phyloP scores from a whole-genome alignment of 1,284 basidiomycete genomes.

The Ustilago trichophora region DNA sequence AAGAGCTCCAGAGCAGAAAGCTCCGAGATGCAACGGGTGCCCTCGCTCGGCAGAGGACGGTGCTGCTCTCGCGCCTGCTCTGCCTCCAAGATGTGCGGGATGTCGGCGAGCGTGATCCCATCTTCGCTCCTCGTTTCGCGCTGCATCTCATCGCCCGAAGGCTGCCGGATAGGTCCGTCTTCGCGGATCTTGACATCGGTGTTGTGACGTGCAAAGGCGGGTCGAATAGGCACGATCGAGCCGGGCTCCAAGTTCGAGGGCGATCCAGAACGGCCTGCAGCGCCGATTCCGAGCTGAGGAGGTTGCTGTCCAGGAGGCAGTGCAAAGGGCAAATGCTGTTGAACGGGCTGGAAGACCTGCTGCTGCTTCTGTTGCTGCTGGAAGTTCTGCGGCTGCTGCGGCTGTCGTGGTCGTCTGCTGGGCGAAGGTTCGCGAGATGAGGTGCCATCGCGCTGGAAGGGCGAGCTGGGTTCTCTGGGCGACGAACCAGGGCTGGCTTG shows the following conservation, averaged over 20 bases:
- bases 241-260: constrained; percentile 33
- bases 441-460: constrained; percentile 24
- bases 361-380: constrained; percentile 28
- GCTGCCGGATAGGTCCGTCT: constrained; percentile 69
- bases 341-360: constrained; percentile 35
- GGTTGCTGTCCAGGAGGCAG: constrained; percentile 55
- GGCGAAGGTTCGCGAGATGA: constrained; percentile 39
- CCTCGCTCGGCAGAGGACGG: constrained; percentile 76
- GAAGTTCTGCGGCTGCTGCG: constrained; percentile 21
- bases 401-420: constrained; percentile 11
- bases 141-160: constrained; percentile 55
- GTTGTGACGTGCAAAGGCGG: constrained; percentile 80
- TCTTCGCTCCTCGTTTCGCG: constrained; percentile 72
- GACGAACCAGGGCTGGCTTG: constrained; percentile 29
- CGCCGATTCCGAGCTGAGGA: constrained; percentile 22
- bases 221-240: constrained; percentile 72
- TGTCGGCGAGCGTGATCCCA: constrained; percentile 92
- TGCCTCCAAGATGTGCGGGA: constrained; percentile 89
- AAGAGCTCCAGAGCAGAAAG: constrained; percentile 84
- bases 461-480: constrained; percentile 29
- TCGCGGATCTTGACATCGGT: constrained; percentile 89
- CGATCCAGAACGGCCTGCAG: constrained; percentile 24
- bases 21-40: constrained; percentile 81
- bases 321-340: constrained; percentile 40
- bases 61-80: constrained; percentile 88